Evolutionary conservation across 345 rosid genomes (phyloP), one percentile per base, ranked within the genome.

Genomic region (Bretschneidera sinensis): DNA sequence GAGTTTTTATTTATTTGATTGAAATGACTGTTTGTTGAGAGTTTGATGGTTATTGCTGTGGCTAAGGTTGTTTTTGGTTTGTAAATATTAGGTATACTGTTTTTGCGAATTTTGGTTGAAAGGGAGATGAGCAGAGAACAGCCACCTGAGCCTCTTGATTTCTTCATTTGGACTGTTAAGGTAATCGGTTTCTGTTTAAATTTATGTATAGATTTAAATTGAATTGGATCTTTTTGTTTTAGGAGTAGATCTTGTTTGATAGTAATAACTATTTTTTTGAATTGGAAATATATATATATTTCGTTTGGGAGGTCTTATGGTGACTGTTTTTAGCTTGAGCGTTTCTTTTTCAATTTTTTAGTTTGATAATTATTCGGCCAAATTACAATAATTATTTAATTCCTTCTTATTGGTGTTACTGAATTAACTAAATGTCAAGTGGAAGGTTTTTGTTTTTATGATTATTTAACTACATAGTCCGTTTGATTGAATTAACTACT

Each of bases 131-230:
- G 74, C 81, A 87, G 81, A 80, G 92, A 75, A 34, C 78, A 68
- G 60, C 85, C 83, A 0, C 97, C 98, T 0, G 98, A 92, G 85
- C 98, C 97, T 23, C 97, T 92, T 53, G 98, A 92, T 92, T 92
- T 92, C 96, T 92, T 92, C 85, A 89, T 92, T 72, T 92, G 98
- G 98, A 92, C 96, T 69, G 86, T 89, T 55, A 95, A 92, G 98
- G 98, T 92, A 80, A 22, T 45, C 28, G 11, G 14, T 35, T 59
- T 17, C 16, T 14, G 15, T 11, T 63, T 9, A 48, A 16, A 50
- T 47, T 23, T 19, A 8, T 25, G n/a, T 31, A 39, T 11, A 39
- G 1, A 14, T 28, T 28, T 28, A 28, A 8, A 28, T 39, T 39
- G 4, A 39, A 11, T 14, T 39, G 45, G 45, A 9, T 39, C 17